Evolutionary conservation across 495 filamentous ascomycete species (phyloP).

Genomic region (Umbilicaria muhlenbergii): DNA sequence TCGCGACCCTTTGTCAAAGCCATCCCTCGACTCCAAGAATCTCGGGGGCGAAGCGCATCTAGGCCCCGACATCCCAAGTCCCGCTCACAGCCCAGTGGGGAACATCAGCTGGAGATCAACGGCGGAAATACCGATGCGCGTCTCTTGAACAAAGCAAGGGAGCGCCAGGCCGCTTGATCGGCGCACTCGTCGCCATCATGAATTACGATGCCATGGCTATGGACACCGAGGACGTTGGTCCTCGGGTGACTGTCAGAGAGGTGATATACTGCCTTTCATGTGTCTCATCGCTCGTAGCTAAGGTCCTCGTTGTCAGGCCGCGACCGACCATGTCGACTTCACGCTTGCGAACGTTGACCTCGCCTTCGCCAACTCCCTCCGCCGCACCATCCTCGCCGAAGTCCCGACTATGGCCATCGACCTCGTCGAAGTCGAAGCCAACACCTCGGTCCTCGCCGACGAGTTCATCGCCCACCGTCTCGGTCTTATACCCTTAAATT

Average conservation of each 20-base stretch:
- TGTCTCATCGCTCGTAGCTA: slow-evolving; percentile 2
- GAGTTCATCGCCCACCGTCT: slow-evolving; percentile 91
- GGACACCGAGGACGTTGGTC: slow-evolving; percentile 17
- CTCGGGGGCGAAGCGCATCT: too few species aligned
- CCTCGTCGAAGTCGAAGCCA: slow-evolving; percentile 78
- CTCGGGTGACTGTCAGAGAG: slow-evolving; percentile 18
- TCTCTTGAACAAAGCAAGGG: too few species aligned
- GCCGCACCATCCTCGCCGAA: slow-evolving; percentile 84
- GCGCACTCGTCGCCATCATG: slow-evolving; percentile 7
- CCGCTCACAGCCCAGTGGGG: too few species aligned
- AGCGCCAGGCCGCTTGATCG: too few species aligned
- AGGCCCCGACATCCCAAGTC: too few species aligned
- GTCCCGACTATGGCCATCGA: slow-evolving; percentile 93
- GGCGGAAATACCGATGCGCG: too few species aligned
- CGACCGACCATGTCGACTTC: slow-evolving; percentile 60
- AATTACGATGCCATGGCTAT: slow-evolving; percentile 18
- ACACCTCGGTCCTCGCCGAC: slow-evolving; percentile 88
- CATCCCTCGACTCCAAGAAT: too few species aligned
- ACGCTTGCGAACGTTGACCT: slow-evolving; percentile 65
- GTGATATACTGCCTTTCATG: slow-evolving; percentile 10
- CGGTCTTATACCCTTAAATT: slow-evolving; percentile 77
- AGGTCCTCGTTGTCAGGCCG: slow-evolving; percentile 35
- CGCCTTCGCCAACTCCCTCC: slow-evolving; percentile 85
- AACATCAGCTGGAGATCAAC: too few species aligned
- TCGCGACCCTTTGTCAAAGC: too few species aligned